A percentile compares a stretch with the other conserved stretches of the same genome.
Evolutionary conservation across 495 filamentous ascomycete species (phyloP).

Genomic region (Daldinia caldariorum): DNA sequence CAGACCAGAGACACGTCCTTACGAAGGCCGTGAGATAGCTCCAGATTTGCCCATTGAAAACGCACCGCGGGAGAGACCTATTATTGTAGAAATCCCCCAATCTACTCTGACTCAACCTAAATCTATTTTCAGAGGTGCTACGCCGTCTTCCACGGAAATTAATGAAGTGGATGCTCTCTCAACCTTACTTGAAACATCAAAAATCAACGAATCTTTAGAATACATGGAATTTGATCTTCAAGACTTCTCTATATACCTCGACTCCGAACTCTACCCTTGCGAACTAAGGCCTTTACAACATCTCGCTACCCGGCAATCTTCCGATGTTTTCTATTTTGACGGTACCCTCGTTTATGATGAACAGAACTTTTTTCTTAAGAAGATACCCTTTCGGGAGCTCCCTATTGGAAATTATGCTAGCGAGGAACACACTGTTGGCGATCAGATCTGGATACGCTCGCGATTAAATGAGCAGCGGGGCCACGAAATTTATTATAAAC

Average conservation of each 20-base stretch:
- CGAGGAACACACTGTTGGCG: slow-evolving; percentile 55
- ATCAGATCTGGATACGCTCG: slow-evolving; percentile 71
- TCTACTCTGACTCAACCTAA: slow-evolving; percentile 43
- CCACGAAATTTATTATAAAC: slow-evolving; percentile 67
- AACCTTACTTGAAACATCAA: slow-evolving; percentile 29
- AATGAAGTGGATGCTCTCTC: slow-evolving; percentile 47
- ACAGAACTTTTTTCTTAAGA: slow-evolving; percentile 57
- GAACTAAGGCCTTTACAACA: slow-evolving; percentile 65
- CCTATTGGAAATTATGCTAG: slow-evolving; percentile 73
- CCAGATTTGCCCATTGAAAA: slow-evolving; percentile 20
- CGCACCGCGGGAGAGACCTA: slow-evolving; percentile 10
- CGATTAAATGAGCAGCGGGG: slow-evolving; percentile 37
- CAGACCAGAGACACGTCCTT: slow-evolving; percentile 13
- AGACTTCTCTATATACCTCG: slow-evolving; percentile 63
- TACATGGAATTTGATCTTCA: slow-evolving; percentile 60
- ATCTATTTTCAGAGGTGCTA: slow-evolving; percentile 38
- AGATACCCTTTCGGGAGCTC: slow-evolving; percentile 63
- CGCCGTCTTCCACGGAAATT: slow-evolving; percentile 32
- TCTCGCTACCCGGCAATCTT: slow-evolving; percentile 50
- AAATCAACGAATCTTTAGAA: not conserved
- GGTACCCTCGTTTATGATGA: slow-evolving; percentile 64
- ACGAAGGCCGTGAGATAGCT: slow-evolving; percentile 8
- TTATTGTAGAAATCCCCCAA: slow-evolving; percentile 40
- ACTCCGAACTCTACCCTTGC: slow-evolving; percentile 45
- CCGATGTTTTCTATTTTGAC: slow-evolving; percentile 63